These are phyloP conservation scores for Ophiostoma sp. DNA, from an alignment of 2,329 filamentous ascomycete genomes.

Conservation along the genomic window DNA sequence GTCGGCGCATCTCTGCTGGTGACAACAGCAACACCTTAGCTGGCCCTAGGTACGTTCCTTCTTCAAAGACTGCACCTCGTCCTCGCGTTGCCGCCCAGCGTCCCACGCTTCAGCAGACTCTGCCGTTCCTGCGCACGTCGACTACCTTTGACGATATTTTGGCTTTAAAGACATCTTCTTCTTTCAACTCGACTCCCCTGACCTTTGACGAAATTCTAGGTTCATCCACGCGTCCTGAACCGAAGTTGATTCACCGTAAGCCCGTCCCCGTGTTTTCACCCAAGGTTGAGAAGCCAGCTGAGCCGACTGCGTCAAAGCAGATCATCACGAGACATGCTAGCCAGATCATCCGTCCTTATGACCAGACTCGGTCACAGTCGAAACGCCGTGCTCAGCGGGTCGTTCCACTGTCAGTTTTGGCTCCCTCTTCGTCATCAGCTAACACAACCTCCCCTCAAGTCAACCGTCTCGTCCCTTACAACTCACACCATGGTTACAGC, in stretches of 20 bases:
- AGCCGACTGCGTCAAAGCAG: not conserved
- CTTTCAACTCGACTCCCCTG: not conserved
- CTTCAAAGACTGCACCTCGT: not conserved
- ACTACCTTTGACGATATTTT: constrained; percentile 1
- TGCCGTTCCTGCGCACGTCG: not conserved
- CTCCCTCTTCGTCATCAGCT: not conserved
- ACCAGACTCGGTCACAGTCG: not conserved
- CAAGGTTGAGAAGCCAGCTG: too few species aligned
- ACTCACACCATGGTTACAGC: constrained; percentile 5
- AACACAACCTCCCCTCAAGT: not conserved
- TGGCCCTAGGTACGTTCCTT: constrained; percentile 1
- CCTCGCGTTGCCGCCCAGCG: not conserved
- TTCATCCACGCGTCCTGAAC: not conserved
- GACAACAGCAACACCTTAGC: not conserved
- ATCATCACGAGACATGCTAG: not conserved
- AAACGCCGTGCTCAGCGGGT: not conserved
- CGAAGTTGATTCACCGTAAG: not conserved
- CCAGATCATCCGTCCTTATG: not conserved
- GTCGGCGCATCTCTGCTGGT: not conserved
- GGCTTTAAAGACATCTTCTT: not conserved
- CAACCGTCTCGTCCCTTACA: constrained; percentile 17
- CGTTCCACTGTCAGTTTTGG: not conserved
- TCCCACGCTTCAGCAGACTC: not conserved
- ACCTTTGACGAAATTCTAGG: not conserved
- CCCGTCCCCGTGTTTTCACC: not conserved